Conservation (phyloP, 2,329 filamentous ascomycete genomes). For the Fusarium nisikadoi region DNA sequence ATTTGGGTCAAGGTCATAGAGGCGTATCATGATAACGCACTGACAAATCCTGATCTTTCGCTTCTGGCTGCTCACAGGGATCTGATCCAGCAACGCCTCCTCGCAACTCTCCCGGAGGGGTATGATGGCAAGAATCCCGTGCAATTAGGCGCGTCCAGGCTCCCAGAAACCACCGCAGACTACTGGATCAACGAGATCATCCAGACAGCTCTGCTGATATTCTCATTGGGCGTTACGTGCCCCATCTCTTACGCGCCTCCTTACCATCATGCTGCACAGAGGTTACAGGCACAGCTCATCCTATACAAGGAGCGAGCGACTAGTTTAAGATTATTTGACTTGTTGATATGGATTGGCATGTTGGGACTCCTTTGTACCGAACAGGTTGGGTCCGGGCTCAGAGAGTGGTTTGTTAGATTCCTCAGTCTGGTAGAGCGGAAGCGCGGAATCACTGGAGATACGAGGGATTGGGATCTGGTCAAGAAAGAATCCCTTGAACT, state of each 20-base stretch:
- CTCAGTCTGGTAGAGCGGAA: neutral
- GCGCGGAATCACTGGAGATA: fast-evolving
- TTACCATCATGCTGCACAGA: neutral
- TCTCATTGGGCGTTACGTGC: neutral
- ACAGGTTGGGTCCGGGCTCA: neutral
- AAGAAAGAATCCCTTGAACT: neutral
- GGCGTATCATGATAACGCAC: neutral
- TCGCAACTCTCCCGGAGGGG: neutral
- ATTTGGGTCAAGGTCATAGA: neutral
- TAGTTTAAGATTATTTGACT: fast-evolving
- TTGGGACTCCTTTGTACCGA: neutral
- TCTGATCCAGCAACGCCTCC: conserved; percentile 2
- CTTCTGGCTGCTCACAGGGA: conserved; percentile 7
- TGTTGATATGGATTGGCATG: neutral
- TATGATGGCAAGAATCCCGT: neutral
- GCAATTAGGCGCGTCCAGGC: fast-evolving
- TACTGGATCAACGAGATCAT: neutral
- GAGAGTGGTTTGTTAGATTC: neutral
- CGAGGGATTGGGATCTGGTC: fast-evolving
- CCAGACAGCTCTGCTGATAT: neutral
- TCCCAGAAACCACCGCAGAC: fast-evolving
- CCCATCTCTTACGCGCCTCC: conserved; percentile 6
- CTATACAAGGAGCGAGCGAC: neutral
- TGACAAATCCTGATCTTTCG: neutral
- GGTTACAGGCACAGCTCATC: neutral